These are phyloP conservation scores for Cordyceps tenuipes DNA, from an alignment of 2,329 filamentous ascomycete genomes.

Conservation along the genomic window DNA sequence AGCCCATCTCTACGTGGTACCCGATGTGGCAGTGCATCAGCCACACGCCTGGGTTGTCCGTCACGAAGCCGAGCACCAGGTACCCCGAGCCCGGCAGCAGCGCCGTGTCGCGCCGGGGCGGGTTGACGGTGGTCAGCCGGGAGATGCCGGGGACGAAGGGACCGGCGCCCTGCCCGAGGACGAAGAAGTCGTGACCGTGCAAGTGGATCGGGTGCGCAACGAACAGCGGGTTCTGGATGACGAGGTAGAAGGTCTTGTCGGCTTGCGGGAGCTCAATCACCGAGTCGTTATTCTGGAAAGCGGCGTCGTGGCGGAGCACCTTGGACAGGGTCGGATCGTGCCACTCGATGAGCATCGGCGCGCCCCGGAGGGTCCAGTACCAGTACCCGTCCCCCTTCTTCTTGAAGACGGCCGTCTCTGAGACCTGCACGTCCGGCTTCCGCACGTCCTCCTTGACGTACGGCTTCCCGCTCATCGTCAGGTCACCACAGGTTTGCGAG, in stretches of 20 bases:
- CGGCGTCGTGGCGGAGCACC: background rate
- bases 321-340: background rate
- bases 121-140: slow-evolving; percentile 26
- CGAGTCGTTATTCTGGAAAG: background rate
- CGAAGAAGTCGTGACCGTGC: slow-evolving; percentile 18
- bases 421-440: background rate
- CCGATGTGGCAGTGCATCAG: slow-evolving; percentile 58
- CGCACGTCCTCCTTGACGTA: background rate
- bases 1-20: slow-evolving; percentile 40
- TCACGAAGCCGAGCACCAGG: slow-evolving; percentile 41
- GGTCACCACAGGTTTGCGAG: background rate
- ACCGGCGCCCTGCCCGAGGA: slow-evolving; percentile 13
- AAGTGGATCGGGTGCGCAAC: slow-evolving; percentile 18
- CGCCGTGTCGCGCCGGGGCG: slow-evolving; percentile 44
- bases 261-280: slow-evolving; percentile 4
- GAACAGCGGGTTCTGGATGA: slow-evolving; percentile 11
- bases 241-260: slow-evolving; percentile 14
- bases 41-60: slow-evolving; percentile 35
- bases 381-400: background rate
- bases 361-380: background rate
- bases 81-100: slow-evolving; percentile 36
- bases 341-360: background rate
- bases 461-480: background rate
- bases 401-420: background rate
- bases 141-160: background rate